Evolutionary conservation across 2,329 filamentous ascomycete genomes (phyloP), one percentile per base, ranked within the genome.

Genomic region (Trichoderma sp.): DNA sequence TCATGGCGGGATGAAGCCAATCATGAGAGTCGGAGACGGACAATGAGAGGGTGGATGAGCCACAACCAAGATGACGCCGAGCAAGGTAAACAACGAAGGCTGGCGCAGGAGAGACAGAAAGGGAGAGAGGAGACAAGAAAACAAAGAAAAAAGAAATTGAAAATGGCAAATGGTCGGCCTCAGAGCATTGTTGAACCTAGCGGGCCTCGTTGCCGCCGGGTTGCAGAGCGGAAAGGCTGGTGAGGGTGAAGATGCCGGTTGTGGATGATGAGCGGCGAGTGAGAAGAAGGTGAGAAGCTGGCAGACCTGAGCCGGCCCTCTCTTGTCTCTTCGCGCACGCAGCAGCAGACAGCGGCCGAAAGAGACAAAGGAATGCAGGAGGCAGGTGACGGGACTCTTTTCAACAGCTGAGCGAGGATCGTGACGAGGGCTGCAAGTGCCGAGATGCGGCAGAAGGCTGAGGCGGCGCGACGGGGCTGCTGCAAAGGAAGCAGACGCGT

Each of bases 1-100:
- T 80, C 83, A 85, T 85, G 75, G 75, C 76, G 74, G 73, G 69
- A 69, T 73, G 52, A 66, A 72, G 73, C 73, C 70, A 70, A 69
- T 66, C 64, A 66, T 66, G 64, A 64, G 64, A 63, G 26, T 41
- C 21, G 28, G 47, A 30, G 41, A 30, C 45, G 44, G 45, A 63
- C 30, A 41, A 30, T 63, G 64, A 66, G 72, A 72, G 62, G 68
- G 64, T 61, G 60, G 59, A n/a, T 59, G 55, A 58, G 51, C 54
- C 62, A 58, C 48, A 47, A 34, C 24, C 44, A 30, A 54, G 47
- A 39, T 14, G 24, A 45, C 9, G 44, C 28, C 6, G 41, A 26
- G 15, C 56, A 26, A 56, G 26, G 43, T 10, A 43, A 43, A 39
- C 28, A 47, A 48, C 19, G 28, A 41, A 6, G 19, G 51, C n/a